Percentiles rank a stretch among this genome's conserved stretches.
Evolutionary conservation across 2,329 filamentous ascomycete genomes (phyloP).

Genomic region (Didymosphaeria variabile): DNA sequence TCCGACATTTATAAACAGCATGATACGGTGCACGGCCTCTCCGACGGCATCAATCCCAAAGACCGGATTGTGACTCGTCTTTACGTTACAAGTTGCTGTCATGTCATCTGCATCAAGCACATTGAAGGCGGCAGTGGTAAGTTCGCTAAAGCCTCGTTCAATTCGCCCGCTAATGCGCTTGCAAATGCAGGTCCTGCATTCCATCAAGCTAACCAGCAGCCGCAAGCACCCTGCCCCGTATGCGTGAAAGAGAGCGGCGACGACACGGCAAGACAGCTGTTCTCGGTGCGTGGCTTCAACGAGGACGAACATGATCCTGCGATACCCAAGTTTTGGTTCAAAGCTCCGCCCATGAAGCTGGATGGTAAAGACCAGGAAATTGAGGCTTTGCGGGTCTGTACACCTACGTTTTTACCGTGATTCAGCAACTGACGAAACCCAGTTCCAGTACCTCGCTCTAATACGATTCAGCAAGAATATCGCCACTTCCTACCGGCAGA

Average conservation of each 20-base stretch:
- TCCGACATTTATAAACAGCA: slow-evolving; percentile 55
- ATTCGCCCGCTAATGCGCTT: slow-evolving; percentile 5
- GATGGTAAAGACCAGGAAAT: slow-evolving; percentile 46
- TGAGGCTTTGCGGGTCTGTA: slow-evolving; percentile 55
- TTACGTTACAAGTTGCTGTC: slow-evolving; percentile 59
- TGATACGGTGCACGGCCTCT: slow-evolving; percentile 49
- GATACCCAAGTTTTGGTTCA: slow-evolving; percentile 56
- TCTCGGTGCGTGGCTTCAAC: slow-evolving; percentile 55
- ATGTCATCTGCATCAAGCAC: slow-evolving; percentile 60
- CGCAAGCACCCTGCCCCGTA: slow-evolving; percentile 56
- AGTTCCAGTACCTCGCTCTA: slow-evolving; percentile 59
- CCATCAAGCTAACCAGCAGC: slow-evolving; percentile 51
- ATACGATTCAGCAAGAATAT: slow-evolving; percentile 38
- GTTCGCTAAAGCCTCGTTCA: slow-evolving; percentile 18
- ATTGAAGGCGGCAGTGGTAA: slow-evolving; percentile 58
- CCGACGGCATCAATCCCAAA: slow-evolving; percentile 46
- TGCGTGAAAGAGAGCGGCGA: slow-evolving; percentile 52
- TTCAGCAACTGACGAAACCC: slow-evolving; percentile 21
- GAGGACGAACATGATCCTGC: slow-evolving; percentile 53
- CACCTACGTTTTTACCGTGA: neutral
- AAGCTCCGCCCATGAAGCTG: slow-evolving; percentile 56
- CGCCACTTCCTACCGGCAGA: slow-evolving; percentile 29
- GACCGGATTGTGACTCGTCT: slow-evolving; percentile 54
- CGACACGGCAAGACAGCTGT: slow-evolving; percentile 49
- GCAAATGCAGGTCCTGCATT: slow-evolving; percentile 54